Percentiles rank a stretch among this genome's conserved stretches.
Conservation (phyloP, 208 protist genomes). For the Leishmania tropica region DNA sequence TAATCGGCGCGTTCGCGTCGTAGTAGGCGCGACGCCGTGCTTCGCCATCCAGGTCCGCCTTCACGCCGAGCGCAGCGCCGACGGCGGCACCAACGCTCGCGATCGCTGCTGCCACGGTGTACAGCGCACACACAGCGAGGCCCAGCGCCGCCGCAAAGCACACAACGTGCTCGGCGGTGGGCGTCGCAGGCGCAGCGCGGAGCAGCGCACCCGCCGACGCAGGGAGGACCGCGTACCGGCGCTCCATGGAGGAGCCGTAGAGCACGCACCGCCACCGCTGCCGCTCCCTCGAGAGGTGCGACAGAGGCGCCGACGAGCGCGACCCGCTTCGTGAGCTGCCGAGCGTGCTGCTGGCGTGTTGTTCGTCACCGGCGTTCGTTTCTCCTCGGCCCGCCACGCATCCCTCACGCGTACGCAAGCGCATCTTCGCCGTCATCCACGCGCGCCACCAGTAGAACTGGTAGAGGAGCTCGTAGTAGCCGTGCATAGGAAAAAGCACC, state of each 20-base stretch:
- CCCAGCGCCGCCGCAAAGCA: slow-evolving; percentile 32
- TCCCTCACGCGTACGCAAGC: not conserved
- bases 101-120: slow-evolving; percentile 45
- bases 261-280: slow-evolving; percentile 7
- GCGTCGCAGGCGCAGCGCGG: slow-evolving; percentile 54
- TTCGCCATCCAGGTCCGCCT: slow-evolving; percentile 20
- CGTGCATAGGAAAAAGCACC: slow-evolving; percentile 63
- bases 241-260: slow-evolving; percentile 28
- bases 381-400: not conserved
- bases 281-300: not conserved
- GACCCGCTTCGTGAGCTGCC: not conserved
- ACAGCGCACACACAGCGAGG: slow-evolving; percentile 29
- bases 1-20: slow-evolving; percentile 23
- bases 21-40: slow-evolving; percentile 44
- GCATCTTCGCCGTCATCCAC: slow-evolving; percentile 19
- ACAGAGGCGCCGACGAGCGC: not conserved
- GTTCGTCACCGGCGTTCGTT: not conserved
- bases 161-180: slow-evolving; percentile 35
- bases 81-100: slow-evolving; percentile 27
- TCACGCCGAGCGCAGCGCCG: slow-evolving; percentile 36
- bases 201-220: slow-evolving; percentile 49
- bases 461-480: slow-evolving; percentile 65
- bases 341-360: not conserved
- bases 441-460: slow-evolving; percentile 38
- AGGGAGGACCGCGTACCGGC: slow-evolving; percentile 44